A percentile compares a stretch with the other conserved stretches of the same genome.
Conservation (phyloP, 352 stramenopile genomes). For the Globisporangium sylvaticum region DNA sequence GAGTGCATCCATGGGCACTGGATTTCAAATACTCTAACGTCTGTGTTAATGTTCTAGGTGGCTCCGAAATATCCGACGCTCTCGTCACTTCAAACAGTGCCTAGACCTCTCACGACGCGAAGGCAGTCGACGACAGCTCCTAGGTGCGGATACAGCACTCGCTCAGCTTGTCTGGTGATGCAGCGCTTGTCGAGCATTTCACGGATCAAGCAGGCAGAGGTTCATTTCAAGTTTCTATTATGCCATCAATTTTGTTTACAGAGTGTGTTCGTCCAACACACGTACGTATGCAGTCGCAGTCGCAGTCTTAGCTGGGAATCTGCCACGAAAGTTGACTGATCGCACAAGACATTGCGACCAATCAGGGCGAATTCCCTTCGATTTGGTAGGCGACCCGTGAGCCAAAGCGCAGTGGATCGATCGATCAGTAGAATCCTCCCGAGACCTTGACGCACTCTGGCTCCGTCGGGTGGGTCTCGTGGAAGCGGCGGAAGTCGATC, state of each 20-base stretch:
- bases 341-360: background rate
- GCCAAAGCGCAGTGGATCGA: background rate
- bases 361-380: background rate
- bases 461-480: slow-evolving; percentile 61
- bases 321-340: background rate
- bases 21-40: too few species aligned
- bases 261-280: background rate
- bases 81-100: too few species aligned
- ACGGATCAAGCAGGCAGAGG: background rate
- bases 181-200: background rate
- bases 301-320: background rate
- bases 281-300: background rate
- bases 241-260: background rate
- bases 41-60: too few species aligned
- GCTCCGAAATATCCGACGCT: too few species aligned
- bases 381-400: background rate
- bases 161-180: too few species aligned
- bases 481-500: slow-evolving; percentile 89
- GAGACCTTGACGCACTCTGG: slow-evolving; percentile 57
- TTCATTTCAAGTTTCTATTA: background rate
- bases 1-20: too few species aligned
- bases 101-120: too few species aligned
- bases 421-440: slow-evolving; percentile 51
- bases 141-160: too few species aligned
- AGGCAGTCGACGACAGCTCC: too few species aligned